Base-by-base conservation (phyloP, 1,284 basidiomycete genomes). In the Marasmius oreades region DNA sequence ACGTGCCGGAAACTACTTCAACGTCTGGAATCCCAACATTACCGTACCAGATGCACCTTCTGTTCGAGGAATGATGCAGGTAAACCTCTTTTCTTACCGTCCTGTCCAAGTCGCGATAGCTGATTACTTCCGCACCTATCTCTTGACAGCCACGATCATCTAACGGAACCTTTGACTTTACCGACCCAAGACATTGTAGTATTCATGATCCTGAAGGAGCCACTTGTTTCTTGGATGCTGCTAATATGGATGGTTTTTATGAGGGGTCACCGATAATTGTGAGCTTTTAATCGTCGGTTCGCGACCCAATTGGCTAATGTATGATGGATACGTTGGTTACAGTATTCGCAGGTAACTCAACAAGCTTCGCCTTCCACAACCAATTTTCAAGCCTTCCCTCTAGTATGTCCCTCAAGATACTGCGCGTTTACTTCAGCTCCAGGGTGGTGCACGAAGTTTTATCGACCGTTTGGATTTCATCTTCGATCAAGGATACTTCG, bases 101-200 rank as follows among this genome's bases (percentile, higher is more conserved):
- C n/a, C n/a, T n/a, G n/a, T n/a, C n/a, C n/a, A n/a, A n/a, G n/a
- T n/a, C n/a, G n/a, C n/a, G n/a, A n/a, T n/a, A n/a, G n/a, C n/a
- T n/a, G n/a, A 56, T 65, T 59, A 7, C 42, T 28, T 10, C 28
- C 33, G 28, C 47, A 52, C 48, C 23, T 37, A n/a, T n/a, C 16
- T 51, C 26, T 18, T 6, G 18, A 18, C 56, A 85, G 80, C 82
- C 80, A 18, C 74, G 79, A 12, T 84, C 81, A 59, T 70, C 74
- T 3, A 79, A 85, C 60, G 84, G 84, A 5, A 80, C 79, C 0
- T 86, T 80, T 68, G 82, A 80, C 63, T 84, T 78, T 59, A 85
- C 83, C 7, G 84, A 86, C 64, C 84, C 85, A 0, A 70, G 84
- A 18, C 84, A 86, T 65, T 87, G 85, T 63, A 85, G 82, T 62